A percentile compares a stretch with the other conserved stretches of the same genome.
These are phyloP conservation scores for Suillus tomentosus DNA, from an alignment of 768 basidiomycete species.

Conservation along the genomic window DNA sequence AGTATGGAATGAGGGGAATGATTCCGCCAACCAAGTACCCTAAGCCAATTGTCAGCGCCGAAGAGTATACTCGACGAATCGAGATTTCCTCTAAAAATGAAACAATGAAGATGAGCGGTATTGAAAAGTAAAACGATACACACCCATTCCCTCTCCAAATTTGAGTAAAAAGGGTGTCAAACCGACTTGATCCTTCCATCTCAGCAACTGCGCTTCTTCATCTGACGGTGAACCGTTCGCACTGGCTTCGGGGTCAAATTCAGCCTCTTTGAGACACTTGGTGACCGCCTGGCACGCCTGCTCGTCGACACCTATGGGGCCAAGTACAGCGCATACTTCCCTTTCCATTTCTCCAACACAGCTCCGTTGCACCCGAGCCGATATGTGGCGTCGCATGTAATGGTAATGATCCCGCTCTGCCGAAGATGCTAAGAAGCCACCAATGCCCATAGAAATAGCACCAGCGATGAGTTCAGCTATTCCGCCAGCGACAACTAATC, in stretches of 20 bases:
- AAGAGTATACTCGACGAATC: slow-evolving; percentile 78
- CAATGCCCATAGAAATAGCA: slow-evolving; percentile 97
- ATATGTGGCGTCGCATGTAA: slow-evolving; percentile 72
- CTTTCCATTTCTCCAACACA: slow-evolving; percentile 97
- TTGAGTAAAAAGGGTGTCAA: slow-evolving; percentile 92
- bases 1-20: slow-evolving; percentile 91
- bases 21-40: slow-evolving; percentile 93
- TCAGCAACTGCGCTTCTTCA: slow-evolving; percentile 57
- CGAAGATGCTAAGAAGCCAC: slow-evolving; percentile 96
- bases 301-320: slow-evolving; percentile 88
- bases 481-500: slow-evolving; percentile 91
- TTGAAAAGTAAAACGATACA: slow-evolving; percentile 26
- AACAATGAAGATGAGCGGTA: not conserved
- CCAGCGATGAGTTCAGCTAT: slow-evolving; percentile 96
- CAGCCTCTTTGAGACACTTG: slow-evolving; percentile 67
- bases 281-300: slow-evolving; percentile 81
- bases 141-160: slow-evolving; percentile 92
- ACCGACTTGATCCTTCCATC: slow-evolving; percentile 80
- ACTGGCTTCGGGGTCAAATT: slow-evolving; percentile 42
- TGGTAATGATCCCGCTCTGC: slow-evolving; percentile 95
- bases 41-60: slow-evolving; percentile 93
- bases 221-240: slow-evolving; percentile 35
- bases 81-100: slow-evolving; percentile 79
- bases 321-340: slow-evolving; percentile 86
- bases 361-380: slow-evolving; percentile 78